These are phyloP conservation scores for Epichloe baconii DNA, from an alignment of 2,329 filamentous ascomycete species.

Conservation along the genomic window DNA sequence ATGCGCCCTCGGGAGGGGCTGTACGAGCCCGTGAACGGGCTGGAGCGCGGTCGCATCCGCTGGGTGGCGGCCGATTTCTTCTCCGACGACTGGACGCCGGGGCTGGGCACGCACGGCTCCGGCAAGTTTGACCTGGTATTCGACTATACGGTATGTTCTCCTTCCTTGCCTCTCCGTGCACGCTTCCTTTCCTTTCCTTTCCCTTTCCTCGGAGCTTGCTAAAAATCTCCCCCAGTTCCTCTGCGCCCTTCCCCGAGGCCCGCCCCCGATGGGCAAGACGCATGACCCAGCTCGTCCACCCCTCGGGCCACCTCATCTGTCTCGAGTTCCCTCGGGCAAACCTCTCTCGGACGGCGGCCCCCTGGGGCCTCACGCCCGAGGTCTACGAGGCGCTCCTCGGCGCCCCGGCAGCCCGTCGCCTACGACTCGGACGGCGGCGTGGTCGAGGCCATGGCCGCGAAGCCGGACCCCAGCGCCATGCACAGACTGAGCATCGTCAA, in stretches of 20 bases:
- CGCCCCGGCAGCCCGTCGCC: conserved; percentile 48
- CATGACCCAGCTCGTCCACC: conserved; percentile 35
- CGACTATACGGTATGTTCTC: conserved; percentile 43
- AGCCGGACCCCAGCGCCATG: conserved; percentile 23
- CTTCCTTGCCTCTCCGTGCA: not conserved
- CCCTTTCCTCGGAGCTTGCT: no score
- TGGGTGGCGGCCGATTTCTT: conserved; percentile 59
- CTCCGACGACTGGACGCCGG: conserved; percentile 39
- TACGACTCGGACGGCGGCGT: conserved; percentile 39
- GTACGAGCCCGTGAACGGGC: conserved; percentile 27
- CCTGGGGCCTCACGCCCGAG: conserved; percentile 54
- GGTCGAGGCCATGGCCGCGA: conserved; percentile 24
- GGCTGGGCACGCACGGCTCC: conserved; percentile 24
- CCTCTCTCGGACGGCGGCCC: conserved; percentile 52
- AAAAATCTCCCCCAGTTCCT: conserved; percentile 28
- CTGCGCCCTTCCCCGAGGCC: conserved; percentile 43
- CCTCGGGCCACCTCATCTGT: conserved; percentile 41
- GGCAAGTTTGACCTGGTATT: conserved; percentile 52
- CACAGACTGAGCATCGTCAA: conserved; percentile 35
- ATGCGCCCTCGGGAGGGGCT: conserved; percentile 24
- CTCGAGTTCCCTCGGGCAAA: conserved; percentile 69
- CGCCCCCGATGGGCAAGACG: conserved; percentile 41
- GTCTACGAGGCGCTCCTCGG: conserved; percentile 61
- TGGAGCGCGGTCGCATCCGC: conserved; percentile 34
- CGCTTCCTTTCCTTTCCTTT: no score